These are phyloP conservation scores for Nicotiana rustica DNA, from an alignment of 305 asterid species.

Conservation along the genomic window DNA sequence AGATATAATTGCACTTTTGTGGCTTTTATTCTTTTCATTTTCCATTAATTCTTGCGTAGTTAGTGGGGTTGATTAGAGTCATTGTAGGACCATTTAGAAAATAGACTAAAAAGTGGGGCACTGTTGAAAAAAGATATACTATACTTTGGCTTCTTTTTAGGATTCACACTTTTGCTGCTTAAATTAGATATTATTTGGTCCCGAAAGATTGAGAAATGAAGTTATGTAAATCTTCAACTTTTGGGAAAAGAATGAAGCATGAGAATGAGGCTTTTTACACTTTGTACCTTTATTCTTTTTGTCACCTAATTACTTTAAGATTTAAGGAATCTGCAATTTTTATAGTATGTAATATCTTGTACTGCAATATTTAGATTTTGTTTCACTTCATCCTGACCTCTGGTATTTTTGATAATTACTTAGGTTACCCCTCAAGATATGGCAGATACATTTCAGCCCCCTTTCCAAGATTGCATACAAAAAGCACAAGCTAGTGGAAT, in stretches of 20 bases:
- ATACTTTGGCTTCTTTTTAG: slow-evolving; percentile 11
- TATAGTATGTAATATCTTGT: neutral
- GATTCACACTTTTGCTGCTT: neutral
- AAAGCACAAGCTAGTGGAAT: slow-evolving; percentile 83
- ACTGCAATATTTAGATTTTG: neutral
- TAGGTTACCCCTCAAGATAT: slow-evolving; percentile 79
- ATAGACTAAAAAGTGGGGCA: neutral
- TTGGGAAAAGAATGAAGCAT: neutral
- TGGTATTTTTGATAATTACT: neutral
- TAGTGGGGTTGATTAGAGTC: neutral
- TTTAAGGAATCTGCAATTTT: slow-evolving; percentile 11
- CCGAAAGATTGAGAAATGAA: neutral
- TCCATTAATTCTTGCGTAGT: neutral
- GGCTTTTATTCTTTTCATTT: neutral
- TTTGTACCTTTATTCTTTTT: neutral
- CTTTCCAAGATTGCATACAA: slow-evolving; percentile 62
- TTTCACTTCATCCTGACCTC: neutral
- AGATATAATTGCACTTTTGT: neutral
- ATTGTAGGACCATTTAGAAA: neutral
- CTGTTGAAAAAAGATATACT: neutral
- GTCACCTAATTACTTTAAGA: neutral
- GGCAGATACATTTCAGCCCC: slow-evolving; percentile 81
- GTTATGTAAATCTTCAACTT: slow-evolving; percentile 28
- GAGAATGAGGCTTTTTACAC: slow-evolving; percentile 5
- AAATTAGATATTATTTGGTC: neutral